phyloP scores from a whole-genome alignment of 345 rosid species.

The Draba incana region DNA sequence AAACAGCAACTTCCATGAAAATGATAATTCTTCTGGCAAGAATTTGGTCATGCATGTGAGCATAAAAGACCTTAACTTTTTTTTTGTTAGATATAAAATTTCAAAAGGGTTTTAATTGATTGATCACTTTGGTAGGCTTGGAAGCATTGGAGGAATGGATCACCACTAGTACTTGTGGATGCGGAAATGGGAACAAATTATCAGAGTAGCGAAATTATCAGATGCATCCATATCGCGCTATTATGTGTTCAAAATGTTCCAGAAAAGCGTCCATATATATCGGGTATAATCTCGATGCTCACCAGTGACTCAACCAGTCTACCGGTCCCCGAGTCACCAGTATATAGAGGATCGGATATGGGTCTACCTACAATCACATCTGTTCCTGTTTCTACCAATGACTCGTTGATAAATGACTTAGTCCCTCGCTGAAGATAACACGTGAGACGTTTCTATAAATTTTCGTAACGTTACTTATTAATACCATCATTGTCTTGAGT shows the following conservation, averaged over 20 bases:
- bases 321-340: slow-evolving; percentile 41
- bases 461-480: too few species aligned
- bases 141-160: slow-evolving; percentile 51
- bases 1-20: slow-evolving; percentile 31
- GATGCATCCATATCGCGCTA: slow-evolving; percentile 54
- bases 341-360: slow-evolving; percentile 14
- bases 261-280: slow-evolving; percentile 40
- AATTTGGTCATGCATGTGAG: slow-evolving; percentile 45
- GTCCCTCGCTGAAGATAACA: slow-evolving; percentile 31
- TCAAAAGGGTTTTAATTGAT: not conserved
- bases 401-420: slow-evolving; percentile 3
- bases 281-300: slow-evolving; percentile 43
- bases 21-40: slow-evolving; percentile 4
- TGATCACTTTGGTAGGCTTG: slow-evolving; percentile 40
- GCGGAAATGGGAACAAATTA: slow-evolving; percentile 26
- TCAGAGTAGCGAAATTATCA: slow-evolving; percentile 44
- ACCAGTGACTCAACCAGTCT: slow-evolving; percentile 35
- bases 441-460: not conserved
- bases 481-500: too few species aligned
- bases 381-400: slow-evolving; percentile 7
- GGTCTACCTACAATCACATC: not conserved
- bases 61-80: not conserved
- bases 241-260: slow-evolving; percentile 58
- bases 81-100: too few species aligned
- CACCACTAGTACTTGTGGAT: slow-evolving; percentile 50